These are phyloP conservation scores for Kwoniella botswanensis DNA, from an alignment of 768 basidiomycete species.

Conservation along the genomic window DNA sequence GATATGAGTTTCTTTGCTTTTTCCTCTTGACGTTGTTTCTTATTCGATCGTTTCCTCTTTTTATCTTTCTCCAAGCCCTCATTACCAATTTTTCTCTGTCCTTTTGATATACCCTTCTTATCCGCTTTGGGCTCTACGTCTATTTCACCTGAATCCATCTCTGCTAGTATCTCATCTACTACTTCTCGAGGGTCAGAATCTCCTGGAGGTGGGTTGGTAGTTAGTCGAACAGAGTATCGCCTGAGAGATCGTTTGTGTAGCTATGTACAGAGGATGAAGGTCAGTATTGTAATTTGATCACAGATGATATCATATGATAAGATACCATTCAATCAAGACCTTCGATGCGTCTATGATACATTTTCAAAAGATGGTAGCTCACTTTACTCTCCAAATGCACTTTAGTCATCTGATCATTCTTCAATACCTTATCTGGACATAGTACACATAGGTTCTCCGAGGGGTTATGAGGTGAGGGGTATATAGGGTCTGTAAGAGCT, in stretches of 20 bases:
- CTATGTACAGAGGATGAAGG: conserved; percentile 5
- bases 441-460: conserved; percentile 36
- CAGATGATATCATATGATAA: background rate
- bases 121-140: background rate
- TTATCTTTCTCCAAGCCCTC: conserved; percentile 2
- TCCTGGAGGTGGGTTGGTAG: background rate
- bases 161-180: conserved; percentile 29
- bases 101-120: background rate
- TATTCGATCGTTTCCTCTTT: conserved; percentile 1
- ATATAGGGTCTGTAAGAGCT: conserved; percentile 38
- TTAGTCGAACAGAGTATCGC: conserved; percentile 30
- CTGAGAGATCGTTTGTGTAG: conserved; percentile 40
- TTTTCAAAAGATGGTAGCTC: background rate
- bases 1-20: conserved; percentile 9
- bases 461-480: conserved; percentile 9
- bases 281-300: background rate
- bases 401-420: conserved; percentile 36
- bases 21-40: conserved; percentile 25
- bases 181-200: conserved; percentile 29
- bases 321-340: background rate
- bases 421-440: conserved; percentile 44
- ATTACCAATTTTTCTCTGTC: background rate
- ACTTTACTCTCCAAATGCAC: conserved; percentile 40
- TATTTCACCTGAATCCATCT: conserved; percentile 9
- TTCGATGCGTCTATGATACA: too few species aligned